Percentiles rank a stretch among this genome's conserved stretches.
Evolutionary conservation across 495 filamentous ascomycete genomes (phyloP).

Genomic region (Penicillium verhagenii): DNA sequence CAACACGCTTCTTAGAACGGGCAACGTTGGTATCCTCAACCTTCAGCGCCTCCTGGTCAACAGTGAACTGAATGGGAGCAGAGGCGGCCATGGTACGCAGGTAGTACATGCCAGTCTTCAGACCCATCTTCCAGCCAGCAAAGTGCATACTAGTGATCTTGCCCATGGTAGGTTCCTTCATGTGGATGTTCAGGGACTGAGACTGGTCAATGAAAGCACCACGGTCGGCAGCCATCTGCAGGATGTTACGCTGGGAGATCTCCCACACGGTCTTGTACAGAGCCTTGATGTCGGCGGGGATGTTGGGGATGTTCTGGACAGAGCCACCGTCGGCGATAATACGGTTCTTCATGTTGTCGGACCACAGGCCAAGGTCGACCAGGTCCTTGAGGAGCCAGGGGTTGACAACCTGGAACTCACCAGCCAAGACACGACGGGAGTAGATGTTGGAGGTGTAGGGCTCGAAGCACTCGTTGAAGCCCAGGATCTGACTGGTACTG

Average conservation of each 20-base stretch:
- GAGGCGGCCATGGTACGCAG: conserved; percentile 96
- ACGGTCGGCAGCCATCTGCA: conserved; percentile 97
- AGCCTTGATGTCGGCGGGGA: conserved; percentile 91
- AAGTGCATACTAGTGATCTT: conserved; percentile 99
- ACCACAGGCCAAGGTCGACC: conserved; percentile 97
- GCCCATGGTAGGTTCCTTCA: conserved; percentile 98
- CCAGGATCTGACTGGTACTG: conserved; percentile 92
- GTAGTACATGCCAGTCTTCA: conserved; percentile 99
- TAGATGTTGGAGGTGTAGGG: conserved; percentile 99
- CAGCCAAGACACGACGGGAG: conserved; percentile 94
- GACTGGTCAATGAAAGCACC: conserved; percentile 98
- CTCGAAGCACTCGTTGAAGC: conserved; percentile 99
- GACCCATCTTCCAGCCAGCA: conserved; percentile 95
- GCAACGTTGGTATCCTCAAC: conserved; percentile 83
- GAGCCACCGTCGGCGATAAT: conserved; percentile 97
- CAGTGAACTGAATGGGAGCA: conserved; percentile 97
- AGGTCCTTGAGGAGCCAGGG: conserved; percentile 98
- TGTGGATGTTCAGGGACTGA: conserved; percentile 97
- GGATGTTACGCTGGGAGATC: conserved; percentile 91
- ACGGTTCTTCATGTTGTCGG: conserved; percentile 99
- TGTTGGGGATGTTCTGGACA: conserved; percentile 94
- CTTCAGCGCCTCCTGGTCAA: conserved; percentile 93
- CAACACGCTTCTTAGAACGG: conserved; percentile 63
- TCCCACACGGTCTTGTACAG: conserved; percentile 99
- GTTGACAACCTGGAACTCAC: conserved; percentile 99